Percentiles rank a stretch among this genome's conserved stretches.
Evolutionary conservation across 2,329 filamentous ascomycete species (phyloP).

Genomic region (Diaporthe sp.): DNA sequence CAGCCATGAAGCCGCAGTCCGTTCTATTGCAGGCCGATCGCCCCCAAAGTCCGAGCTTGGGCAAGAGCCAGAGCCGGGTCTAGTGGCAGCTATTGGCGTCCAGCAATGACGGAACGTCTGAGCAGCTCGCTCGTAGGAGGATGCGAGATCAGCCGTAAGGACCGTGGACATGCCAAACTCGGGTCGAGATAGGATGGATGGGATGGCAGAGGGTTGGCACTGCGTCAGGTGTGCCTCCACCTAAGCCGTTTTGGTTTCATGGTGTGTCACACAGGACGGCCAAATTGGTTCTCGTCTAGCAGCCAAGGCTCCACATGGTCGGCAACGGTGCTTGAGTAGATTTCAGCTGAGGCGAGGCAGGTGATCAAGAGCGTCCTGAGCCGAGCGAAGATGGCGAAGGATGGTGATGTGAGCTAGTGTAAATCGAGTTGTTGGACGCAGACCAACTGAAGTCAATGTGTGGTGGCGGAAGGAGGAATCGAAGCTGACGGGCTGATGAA

Average conservation of each 20-base stretch:
- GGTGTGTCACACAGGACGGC: constrained; percentile 22
- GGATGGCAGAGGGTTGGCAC: constrained; percentile 29
- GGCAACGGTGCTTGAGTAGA: neutral
- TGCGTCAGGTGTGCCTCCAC: constrained; percentile 31
- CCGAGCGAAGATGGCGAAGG: neutral
- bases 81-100: neutral
- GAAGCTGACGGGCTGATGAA: constrained; percentile 3
- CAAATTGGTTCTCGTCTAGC: constrained; percentile 5
- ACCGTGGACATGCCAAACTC: neutral
- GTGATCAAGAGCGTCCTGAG: neutral
- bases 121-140: constrained; percentile 8
- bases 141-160: constrained; percentile 14
- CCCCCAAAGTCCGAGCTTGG: constrained; percentile 4
- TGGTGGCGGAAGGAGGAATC: neutral
- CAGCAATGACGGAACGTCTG: constrained; percentile 9
- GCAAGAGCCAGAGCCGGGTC: neutral
- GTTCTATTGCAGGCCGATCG: neutral
- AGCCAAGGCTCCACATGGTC: constrained; percentile 5
- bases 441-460: neutral
- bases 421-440: neutral
- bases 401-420: neutral
- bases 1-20: neutral
- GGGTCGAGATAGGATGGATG: neutral
- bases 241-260: constrained; percentile 32
- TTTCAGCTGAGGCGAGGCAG: constrained; percentile 14